These are phyloP conservation scores for Zalaria sp. DNA, from an alignment of 2,329 filamentous ascomycete species.

Conservation along the genomic window DNA sequence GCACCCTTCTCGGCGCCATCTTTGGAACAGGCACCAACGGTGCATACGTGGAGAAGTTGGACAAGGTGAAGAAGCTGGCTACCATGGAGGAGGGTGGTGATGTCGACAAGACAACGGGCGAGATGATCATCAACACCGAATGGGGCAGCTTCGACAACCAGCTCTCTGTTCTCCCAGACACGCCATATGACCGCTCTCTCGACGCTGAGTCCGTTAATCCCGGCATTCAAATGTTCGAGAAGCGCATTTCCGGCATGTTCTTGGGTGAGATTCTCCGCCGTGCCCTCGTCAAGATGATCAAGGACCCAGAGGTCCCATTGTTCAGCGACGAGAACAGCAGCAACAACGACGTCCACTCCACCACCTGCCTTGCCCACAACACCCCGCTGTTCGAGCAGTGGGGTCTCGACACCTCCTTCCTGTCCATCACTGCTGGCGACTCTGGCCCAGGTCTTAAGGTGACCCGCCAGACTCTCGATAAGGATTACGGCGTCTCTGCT, in stretches of 20 bases:
- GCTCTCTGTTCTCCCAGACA: constrained; percentile 74
- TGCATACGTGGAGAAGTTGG: constrained; percentile 86
- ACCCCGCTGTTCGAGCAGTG: constrained; percentile 64
- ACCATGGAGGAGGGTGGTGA: constrained; percentile 35
- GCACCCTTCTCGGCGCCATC: constrained; percentile 84
- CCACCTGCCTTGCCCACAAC: constrained; percentile 51
- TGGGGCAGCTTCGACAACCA: constrained; percentile 98
- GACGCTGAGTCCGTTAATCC: constrained; percentile 77
- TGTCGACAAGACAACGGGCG: constrained; percentile 67
- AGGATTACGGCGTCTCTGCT: constrained; percentile 60
- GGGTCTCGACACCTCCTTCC: constrained; percentile 82
- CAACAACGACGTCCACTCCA: constrained; percentile 52
- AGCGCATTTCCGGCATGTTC: constrained; percentile 97
- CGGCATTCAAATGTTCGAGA: constrained; percentile 97
- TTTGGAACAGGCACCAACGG: constrained; percentile 97
- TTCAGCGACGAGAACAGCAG: constrained; percentile 66
- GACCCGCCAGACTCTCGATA: constrained; percentile 65
- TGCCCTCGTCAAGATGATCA: constrained; percentile 57
- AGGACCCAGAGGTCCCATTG: constrained; percentile 51
- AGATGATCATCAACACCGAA: constrained; percentile 97
- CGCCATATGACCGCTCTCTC: constrained; percentile 64
- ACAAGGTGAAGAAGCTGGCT: constrained; percentile 65
- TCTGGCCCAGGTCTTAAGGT: constrained; percentile 55
- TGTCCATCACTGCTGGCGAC: constrained; percentile 78
- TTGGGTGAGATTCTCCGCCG: constrained; percentile 83